Evolutionary conservation across 179 eudicot genomes (phyloP).

Genomic region (Beta corolliflora): DNA sequence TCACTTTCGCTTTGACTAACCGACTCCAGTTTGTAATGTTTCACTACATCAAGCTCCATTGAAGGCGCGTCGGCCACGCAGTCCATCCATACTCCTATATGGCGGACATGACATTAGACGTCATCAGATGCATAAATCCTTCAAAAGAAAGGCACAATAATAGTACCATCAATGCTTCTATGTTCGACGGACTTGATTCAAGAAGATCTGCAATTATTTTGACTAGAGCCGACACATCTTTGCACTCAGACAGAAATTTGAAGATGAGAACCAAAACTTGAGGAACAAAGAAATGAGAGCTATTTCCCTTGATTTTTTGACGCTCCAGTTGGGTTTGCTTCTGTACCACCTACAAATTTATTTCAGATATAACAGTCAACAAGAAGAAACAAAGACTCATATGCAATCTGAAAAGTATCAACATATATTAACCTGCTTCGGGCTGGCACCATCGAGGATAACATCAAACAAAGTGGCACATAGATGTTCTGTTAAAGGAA

Average conservation of each 20-base stretch:
- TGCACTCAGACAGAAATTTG: conserved; percentile 75
- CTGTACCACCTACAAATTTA: conserved; percentile 68
- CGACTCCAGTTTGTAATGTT: conserved; percentile 59
- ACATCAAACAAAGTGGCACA: conserved; percentile 90
- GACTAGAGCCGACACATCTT: conserved; percentile 60
- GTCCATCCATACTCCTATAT: conserved; percentile 93
- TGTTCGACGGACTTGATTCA: conserved; percentile 89
- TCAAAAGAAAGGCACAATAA: too few relatives aligned
- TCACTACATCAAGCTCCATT: conserved; percentile 70
- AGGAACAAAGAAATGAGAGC: conserved; percentile 88
- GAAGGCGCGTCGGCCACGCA: conserved; percentile 88
- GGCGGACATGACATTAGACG: conserved; percentile 7
- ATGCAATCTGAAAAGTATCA: conserved; percentile 11
- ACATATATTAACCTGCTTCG: conserved; percentile 77
- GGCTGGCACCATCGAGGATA: conserved; percentile 99
- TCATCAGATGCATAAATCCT: background rate
- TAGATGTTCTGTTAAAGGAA: conserved; percentile 79
- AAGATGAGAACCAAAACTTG: conserved; percentile 87
- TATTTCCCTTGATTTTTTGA: conserved; percentile 60
- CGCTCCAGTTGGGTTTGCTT: conserved; percentile 69
- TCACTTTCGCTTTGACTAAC: conserved; percentile 40
- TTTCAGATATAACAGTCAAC: conserved; percentile 15
- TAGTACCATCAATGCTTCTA: conserved; percentile 87
- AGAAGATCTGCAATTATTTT: conserved; percentile 83
- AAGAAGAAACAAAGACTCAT: conserved; percentile 9